Base-by-base conservation (phyloP, 257 asterid species). In the Capsicum pubescens region DNA sequence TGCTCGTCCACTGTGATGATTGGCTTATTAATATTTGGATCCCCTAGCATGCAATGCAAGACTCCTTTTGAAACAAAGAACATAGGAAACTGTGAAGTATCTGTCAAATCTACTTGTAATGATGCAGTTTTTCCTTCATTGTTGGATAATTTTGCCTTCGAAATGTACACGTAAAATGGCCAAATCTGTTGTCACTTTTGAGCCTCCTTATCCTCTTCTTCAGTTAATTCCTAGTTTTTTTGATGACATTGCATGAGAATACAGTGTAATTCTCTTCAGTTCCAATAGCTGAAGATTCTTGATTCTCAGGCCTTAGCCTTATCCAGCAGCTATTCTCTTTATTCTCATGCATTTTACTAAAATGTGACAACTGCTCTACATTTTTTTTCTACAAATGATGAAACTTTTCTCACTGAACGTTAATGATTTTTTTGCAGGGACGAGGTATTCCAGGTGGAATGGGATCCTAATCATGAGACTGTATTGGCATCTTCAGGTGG, bases 401-500 rank as follows among this genome's bases (percentile, higher is more conserved):
- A 79, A 32, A 6, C 56, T 44, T 66, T 48, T 70, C 76, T 60
- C 42, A 54, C 78, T 78, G 56, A 64, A 82, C 36, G 60, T 57
- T 56, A 9, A 61, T 21, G 58, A 19, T 72, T 70, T 87, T 87
- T 79, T 8, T 85, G 54, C 89, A 94, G 98, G 86, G 97, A 90
- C 87, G 98, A 97, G 93, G 99, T 92, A 46, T 97, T 95, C 94
- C 98, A 97, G 89, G 98, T 97, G 59, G 99, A 97, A 85, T 97
- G 98, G 99, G 94, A 97, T 89, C 99, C 99, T 85, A 91, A 97
- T 91, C 98, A 97, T 68, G 99, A 97, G 89, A 92, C 97, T 0
- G 90, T 97, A 87, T 87, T 97, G 85, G 98, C 99, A 39, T 97
- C 99, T 84, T 87, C 97, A 66, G 98, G 96, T 82, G 98, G 92